These are phyloP conservation scores for Aspergillus versicolor DNA, from an alignment of 2,329 filamentous ascomycete genomes.

Conservation along the genomic window DNA sequence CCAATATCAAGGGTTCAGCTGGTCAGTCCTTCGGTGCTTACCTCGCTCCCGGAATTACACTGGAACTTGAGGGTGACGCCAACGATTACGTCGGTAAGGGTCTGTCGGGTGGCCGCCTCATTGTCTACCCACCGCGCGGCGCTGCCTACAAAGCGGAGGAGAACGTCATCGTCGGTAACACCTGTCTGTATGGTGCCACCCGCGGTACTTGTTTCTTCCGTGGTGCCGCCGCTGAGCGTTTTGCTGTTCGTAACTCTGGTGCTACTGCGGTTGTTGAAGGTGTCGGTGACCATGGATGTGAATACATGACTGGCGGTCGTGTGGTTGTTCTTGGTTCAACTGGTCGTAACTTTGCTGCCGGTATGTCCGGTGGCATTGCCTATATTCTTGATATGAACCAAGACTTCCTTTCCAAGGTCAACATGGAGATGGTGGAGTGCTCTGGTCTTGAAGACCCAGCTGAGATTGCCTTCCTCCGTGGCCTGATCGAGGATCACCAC, in stretches of 20 bases:
- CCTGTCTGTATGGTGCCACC: conserved; percentile 92
- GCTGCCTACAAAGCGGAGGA: conserved; percentile 95
- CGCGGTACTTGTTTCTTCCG: conserved; percentile 93
- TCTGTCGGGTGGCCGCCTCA: conserved; percentile 86
- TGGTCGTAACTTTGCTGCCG: conserved; percentile 94
- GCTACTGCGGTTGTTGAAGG: conserved; percentile 95
- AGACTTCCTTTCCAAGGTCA: conserved; percentile 91
- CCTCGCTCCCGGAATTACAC: conserved; percentile 86
- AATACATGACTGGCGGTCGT: conserved; percentile 98
- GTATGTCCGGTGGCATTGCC: conserved; percentile 97
- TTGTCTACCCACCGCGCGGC: conserved; percentile 86
- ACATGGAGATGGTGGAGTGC: conserved; percentile 95
- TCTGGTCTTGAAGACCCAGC: conserved; percentile 77
- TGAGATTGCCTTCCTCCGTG: conserved; percentile 86
- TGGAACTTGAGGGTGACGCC: conserved; percentile 91
- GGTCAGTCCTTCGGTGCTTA: conserved; percentile 96
- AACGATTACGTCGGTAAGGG: conserved; percentile 98
- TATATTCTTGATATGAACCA: conserved; percentile 88
- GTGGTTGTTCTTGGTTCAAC: conserved; percentile 83
- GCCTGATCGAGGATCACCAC: conserved; percentile 93
- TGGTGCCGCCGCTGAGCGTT: conserved; percentile 92
- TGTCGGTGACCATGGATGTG: conserved; percentile 92
- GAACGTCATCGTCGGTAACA: conserved; percentile 90
- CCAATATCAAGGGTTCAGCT: conserved; percentile 93
- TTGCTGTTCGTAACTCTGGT: conserved; percentile 94